A percentile compares a stretch with the other conserved stretches of the same genome.
Evolutionary conservation across 1,284 basidiomycete species (phyloP).

Genomic region (Sparassis latifolia): DNA sequence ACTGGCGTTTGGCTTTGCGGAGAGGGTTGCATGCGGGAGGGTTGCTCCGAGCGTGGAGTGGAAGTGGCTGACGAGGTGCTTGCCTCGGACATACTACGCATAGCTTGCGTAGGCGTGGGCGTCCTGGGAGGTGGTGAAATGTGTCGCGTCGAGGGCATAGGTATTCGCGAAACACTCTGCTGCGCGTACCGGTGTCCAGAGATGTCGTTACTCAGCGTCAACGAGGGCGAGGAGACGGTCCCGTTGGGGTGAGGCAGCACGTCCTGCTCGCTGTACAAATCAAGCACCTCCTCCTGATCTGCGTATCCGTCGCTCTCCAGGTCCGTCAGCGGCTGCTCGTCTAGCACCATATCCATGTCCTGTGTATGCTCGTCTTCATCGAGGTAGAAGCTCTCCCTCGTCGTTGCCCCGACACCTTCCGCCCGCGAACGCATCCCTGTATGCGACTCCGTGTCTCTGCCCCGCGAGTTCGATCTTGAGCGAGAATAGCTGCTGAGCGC

Average conservation of each 20-base stretch:
- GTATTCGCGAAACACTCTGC: constrained; percentile 11
- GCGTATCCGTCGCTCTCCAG: constrained; percentile 33
- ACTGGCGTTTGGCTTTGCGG: constrained; percentile 16
- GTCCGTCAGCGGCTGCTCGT: constrained; percentile 65
- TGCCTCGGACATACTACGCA: constrained; percentile 12
- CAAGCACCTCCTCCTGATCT: constrained; percentile 16
- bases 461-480: constrained; percentile 24
- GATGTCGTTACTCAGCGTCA: constrained; percentile 7
- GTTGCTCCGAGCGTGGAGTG: constrained; percentile 10
- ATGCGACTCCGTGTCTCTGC: constrained; percentile 12
- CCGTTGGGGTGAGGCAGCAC: constrained; percentile 19
- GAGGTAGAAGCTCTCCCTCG: constrained; percentile 57
- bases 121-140: constrained; percentile 6
- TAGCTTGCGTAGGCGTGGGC: constrained; percentile 12
- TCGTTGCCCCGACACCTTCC: constrained; percentile 43
- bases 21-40: constrained; percentile 15
- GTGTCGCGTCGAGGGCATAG: constrained; percentile 12
- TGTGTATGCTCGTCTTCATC: constrained; percentile 48
- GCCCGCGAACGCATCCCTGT: constrained; percentile 33
- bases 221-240: constrained; percentile 17
- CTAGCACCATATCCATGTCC: constrained; percentile 47
- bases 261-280: constrained; percentile 18
- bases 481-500: constrained; percentile 14
- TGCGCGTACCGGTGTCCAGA: constrained; percentile 9
- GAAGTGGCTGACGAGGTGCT: constrained; percentile 4